Evolutionary conservation across 2,329 filamentous ascomycete genomes (phyloP).

Genomic region (Claviceps cyperi): DNA sequence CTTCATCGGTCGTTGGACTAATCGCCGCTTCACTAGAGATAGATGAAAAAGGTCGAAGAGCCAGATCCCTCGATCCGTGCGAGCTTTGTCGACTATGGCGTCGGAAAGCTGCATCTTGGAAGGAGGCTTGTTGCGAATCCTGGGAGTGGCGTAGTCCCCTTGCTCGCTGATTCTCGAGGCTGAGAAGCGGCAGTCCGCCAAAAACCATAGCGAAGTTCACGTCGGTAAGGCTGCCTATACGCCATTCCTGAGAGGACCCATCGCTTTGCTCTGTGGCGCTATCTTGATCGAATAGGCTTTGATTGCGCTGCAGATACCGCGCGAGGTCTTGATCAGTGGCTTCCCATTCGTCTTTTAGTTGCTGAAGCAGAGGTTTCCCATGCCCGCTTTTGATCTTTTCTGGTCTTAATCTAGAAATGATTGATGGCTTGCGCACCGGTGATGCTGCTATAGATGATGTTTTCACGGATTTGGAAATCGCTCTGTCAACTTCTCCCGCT

Average conservation of each 20-base stretch:
- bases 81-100: slow-evolving; percentile 5
- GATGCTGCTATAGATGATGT: slow-evolving; percentile 14
- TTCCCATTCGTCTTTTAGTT: slow-evolving; percentile 26
- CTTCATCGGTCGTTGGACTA: slow-evolving; percentile 23
- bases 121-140: slow-evolving; percentile 1
- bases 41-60: slow-evolving; percentile 6
- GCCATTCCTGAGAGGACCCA: slow-evolving; percentile 10
- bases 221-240: slow-evolving; percentile 12
- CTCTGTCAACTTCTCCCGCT: slow-evolving; percentile 19
- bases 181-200: slow-evolving; percentile 22
- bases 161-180: slow-evolving; percentile 15
- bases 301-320: slow-evolving; percentile 22
- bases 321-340: slow-evolving; percentile 18
- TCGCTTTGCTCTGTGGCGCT: slow-evolving; percentile 10
- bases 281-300: slow-evolving; percentile 13
- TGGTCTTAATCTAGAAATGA: slow-evolving; percentile 20
- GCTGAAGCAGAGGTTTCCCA: slow-evolving; percentile 21
- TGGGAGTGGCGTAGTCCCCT: slow-evolving; percentile 9
- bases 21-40: slow-evolving; percentile 21
- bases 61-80: slow-evolving; percentile 3
- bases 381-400: slow-evolving; percentile 16
- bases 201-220: slow-evolving; percentile 18
- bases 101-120: slow-evolving; percentile 1
- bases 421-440: slow-evolving; percentile 18
- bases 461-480: slow-evolving; percentile 21